Percentiles rank a stretch among this genome's conserved stretches.
phyloP scores from a whole-genome alignment of 208 protist genomes.

The Pavlovales sp. region DNA sequence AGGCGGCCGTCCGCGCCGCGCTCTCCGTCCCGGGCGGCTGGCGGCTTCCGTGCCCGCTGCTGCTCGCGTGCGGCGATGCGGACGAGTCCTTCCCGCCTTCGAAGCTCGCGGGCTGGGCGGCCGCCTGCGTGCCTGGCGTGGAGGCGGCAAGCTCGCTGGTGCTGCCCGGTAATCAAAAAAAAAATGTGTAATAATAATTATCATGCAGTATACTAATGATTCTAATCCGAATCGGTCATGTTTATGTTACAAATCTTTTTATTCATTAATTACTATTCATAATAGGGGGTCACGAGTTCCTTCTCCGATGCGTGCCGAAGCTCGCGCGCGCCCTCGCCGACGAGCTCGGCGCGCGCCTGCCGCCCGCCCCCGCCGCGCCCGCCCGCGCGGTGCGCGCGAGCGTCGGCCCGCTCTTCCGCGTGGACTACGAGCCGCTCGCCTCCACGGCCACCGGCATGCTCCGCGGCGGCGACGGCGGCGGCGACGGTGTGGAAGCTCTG shows the following conservation, averaged over 20 bases:
- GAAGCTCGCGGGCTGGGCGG: background rate
- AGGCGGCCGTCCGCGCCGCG: background rate
- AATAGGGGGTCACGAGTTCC: background rate
- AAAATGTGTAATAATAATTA: no score
- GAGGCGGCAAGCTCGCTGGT: no score
- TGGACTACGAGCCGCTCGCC: background rate
- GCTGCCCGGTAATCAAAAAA: no score
- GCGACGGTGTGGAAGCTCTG: no score
- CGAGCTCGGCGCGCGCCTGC: background rate
- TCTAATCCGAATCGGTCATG: no score
- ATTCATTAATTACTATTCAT: no score
- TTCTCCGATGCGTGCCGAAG: background rate
- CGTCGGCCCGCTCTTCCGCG: background rate
- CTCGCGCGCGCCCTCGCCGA: background rate
- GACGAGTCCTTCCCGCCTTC: slow-evolving; percentile 35
- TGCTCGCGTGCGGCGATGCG: slow-evolving; percentile 33
- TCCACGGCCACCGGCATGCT: no score
- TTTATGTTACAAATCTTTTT: no score
- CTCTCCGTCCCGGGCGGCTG: background rate
- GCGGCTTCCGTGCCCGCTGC: background rate
- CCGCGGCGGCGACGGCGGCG: no score
- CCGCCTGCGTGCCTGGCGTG: background rate
- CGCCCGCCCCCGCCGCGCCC: no score
- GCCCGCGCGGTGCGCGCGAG: no score
- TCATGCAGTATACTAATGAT: no score